These are phyloP conservation scores for Annulohypoxylon maeteangense DNA, from an alignment of 495 filamentous ascomycete genomes.

Conservation along the genomic window DNA sequence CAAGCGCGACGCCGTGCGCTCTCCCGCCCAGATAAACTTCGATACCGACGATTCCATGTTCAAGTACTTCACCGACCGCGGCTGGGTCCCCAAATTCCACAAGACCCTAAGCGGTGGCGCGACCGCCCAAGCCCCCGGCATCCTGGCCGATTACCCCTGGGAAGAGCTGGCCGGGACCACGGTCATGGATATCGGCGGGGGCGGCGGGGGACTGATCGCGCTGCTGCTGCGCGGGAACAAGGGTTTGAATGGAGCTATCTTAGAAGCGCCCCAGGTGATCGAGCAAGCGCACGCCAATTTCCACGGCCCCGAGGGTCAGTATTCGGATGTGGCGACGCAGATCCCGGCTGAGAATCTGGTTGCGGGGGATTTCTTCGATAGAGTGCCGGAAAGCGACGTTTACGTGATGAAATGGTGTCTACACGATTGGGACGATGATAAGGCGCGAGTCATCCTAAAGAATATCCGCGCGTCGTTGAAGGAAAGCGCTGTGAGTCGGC, in stretches of 20 bases:
- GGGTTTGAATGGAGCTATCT: constrained; percentile 22
- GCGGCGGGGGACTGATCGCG: not conserved
- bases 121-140: constrained; percentile 19
- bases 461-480: not conserved
- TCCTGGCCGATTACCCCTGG: not conserved
- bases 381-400: not conserved
- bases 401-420: not conserved
- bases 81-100: constrained; percentile 47
- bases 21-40: constrained; percentile 46
- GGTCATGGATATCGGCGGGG: not conserved
- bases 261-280: constrained; percentile 21
- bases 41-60: constrained; percentile 51
- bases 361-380: not conserved
- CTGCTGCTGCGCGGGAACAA: constrained; percentile 21
- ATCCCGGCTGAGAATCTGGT: not conserved
- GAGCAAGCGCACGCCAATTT: not conserved
- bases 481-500: not conserved
- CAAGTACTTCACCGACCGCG: constrained; percentile 45
- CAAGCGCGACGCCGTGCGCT: too few species aligned
- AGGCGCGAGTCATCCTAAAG: not conserved
- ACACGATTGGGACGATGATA: not conserved
- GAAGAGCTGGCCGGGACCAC: not conserved
- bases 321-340: not conserved
- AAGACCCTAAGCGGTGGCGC: constrained; percentile 47
- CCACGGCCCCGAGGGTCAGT: not conserved